A percentile compares a stretch with the other conserved stretches of the same genome.
Evolutionary conservation across 2,329 filamentous ascomycete species (phyloP).

Genomic region (Sporothrix inflata): DNA sequence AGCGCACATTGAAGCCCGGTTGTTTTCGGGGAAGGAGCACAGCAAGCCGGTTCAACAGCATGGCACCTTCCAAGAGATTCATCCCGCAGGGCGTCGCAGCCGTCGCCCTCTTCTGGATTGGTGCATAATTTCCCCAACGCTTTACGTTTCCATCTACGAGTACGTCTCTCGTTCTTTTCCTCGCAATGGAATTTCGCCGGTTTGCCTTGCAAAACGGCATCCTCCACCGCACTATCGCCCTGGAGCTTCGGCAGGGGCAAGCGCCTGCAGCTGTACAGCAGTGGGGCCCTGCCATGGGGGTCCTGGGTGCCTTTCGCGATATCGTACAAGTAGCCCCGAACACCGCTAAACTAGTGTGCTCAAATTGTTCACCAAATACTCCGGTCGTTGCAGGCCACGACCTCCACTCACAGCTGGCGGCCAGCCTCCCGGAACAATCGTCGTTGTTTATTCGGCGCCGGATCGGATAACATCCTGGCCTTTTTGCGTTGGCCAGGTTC

Average conservation of each 20-base stretch:
- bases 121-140: not conserved
- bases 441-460: conserved; percentile 20
- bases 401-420: not conserved
- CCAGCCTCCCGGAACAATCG: not conserved
- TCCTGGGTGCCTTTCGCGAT: too few species aligned
- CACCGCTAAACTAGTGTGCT: not conserved
- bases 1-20: not conserved
- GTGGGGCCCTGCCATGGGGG: too few species aligned
- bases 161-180: not conserved
- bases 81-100: not conserved
- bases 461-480: not conserved
- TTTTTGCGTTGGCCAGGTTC: not conserved
- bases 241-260: conserved; percentile 4
- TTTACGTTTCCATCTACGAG: not conserved
- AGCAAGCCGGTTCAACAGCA: not conserved
- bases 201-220: not conserved
- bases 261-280: not conserved
- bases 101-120: not conserved
- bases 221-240: too few species aligned
- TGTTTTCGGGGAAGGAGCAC: conserved; percentile 1
- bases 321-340: not conserved
- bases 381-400: not conserved
- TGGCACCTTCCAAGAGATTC: not conserved
- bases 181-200: not conserved
- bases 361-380: not conserved